phyloP scores from a whole-genome alignment of 2,329 filamentous ascomycete genomes.

The Cercospora brassicicola region DNA sequence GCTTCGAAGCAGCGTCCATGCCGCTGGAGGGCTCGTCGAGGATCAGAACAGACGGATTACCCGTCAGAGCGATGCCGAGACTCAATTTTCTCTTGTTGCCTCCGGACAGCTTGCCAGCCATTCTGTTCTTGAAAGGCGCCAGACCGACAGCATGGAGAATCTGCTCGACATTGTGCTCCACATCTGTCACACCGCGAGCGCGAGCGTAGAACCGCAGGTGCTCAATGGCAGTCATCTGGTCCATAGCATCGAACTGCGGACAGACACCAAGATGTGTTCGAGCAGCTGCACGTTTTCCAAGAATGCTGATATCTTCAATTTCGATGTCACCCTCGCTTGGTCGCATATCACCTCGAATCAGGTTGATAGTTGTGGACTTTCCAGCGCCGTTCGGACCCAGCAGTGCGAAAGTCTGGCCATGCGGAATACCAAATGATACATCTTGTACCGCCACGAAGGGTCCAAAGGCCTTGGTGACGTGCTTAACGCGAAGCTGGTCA shows the following conservation, averaged over 20 bases:
- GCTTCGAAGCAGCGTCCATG: conserved; percentile 86
- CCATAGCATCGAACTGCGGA: conserved; percentile 74
- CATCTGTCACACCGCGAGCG: conserved; percentile 72
- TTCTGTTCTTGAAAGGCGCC: conserved; percentile 66
- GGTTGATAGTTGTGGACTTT: conserved; percentile 83
- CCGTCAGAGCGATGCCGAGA: conserved; percentile 86
- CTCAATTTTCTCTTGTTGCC: conserved; percentile 93
- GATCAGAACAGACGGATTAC: conserved; percentile 81
- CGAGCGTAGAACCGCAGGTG: conserved; percentile 86
- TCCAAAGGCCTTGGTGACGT: conserved; percentile 78
- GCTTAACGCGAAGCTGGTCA: conserved; percentile 74
- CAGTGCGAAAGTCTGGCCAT: conserved; percentile 82
- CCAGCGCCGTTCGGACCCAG: conserved; percentile 89
- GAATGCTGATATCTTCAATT: conserved; percentile 75
- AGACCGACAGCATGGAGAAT: conserved; percentile 82
- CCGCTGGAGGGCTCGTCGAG: conserved; percentile 88
- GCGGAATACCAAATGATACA: conserved; percentile 73
- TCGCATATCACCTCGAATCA: conserved; percentile 84
- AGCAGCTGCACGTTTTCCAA: conserved; percentile 68
- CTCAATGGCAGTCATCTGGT: conserved; percentile 84
- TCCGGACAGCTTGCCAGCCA: conserved; percentile 77
- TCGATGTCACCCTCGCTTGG: conserved; percentile 72
- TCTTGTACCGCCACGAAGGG: conserved; percentile 81
- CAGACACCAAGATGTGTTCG: conserved; percentile 83
- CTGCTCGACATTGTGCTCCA: conserved; percentile 73